Evolutionary conservation across 2,329 filamentous ascomycete species (phyloP).

Genomic region (Trichophyton benhamiae): DNA sequence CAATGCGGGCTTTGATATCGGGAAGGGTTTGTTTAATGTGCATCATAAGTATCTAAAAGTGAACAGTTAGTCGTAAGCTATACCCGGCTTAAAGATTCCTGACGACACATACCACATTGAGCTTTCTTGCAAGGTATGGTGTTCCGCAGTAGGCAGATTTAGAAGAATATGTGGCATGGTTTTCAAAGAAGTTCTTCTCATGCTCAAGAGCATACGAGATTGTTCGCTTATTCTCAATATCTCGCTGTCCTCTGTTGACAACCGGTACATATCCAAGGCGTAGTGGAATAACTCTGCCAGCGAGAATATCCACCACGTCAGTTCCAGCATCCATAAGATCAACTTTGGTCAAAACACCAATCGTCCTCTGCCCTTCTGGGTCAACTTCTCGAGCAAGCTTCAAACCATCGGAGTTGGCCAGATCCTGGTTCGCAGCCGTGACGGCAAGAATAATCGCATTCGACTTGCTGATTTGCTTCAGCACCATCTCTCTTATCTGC

Average conservation of each 20-base stretch:
- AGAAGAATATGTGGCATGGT: conserved; percentile 96
- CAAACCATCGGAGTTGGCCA: conserved; percentile 95
- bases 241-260: conserved; percentile 92
- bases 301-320: conserved; percentile 95
- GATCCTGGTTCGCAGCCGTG: conserved; percentile 90
- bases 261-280: conserved; percentile 92
- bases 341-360: conserved; percentile 96
- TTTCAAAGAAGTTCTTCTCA: conserved; percentile 95
- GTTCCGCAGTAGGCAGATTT: conserved; percentile 98
- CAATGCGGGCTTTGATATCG: conserved; percentile 94
- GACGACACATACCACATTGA: conserved; percentile 56
- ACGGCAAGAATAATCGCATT: conserved; percentile 97
- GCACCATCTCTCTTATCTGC: conserved; percentile 94
- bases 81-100: background rate
- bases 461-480: conserved; percentile 96
- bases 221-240: conserved; percentile 96
- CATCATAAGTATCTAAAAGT: conserved; percentile 86
- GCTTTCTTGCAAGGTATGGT: conserved; percentile 87
- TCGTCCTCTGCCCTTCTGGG: conserved; percentile 91
- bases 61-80: background rate
- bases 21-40: conserved; percentile 99
- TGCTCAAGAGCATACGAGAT: conserved; percentile 84
- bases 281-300: conserved; percentile 90
- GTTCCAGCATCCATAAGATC: conserved; percentile 98
- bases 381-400: conserved; percentile 96